Conservation (phyloP, 192 early-diverging fungal species). For the Gryganskiella cystojenkinii region DNA sequence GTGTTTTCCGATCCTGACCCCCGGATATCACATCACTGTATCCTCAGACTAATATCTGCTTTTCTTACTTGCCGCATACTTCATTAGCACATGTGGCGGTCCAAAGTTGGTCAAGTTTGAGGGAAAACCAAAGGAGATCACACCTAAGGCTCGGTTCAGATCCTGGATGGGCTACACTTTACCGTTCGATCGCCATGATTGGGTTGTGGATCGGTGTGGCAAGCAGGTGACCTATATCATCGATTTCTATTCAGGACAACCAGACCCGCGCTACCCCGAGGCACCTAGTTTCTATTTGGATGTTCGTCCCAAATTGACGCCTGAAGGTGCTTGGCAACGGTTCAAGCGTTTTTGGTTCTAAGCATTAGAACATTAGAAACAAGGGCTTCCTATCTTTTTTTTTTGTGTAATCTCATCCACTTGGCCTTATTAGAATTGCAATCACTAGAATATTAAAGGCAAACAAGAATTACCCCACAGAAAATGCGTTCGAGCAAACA, state of each 20-base stretch:
- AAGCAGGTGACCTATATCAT: conserved; percentile 88
- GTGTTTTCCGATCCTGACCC: background rate
- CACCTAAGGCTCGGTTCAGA: conserved; percentile 75
- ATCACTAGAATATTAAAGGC: too few species aligned
- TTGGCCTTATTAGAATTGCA: too few species aligned
- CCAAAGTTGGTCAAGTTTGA: conserved; percentile 80
- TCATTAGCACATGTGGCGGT: conserved; percentile 65
- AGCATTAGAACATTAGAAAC: conserved; percentile 3
- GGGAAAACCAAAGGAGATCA: conserved; percentile 76
- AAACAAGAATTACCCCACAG: too few species aligned
- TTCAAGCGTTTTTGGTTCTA: conserved; percentile 50
- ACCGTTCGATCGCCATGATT: conserved; percentile 96
- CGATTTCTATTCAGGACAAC: conserved; percentile 88
- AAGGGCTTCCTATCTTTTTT: too few species aligned
- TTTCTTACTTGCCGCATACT: background rate
- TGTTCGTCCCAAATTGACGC: conserved; percentile 84
- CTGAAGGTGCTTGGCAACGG: conserved; percentile 66
- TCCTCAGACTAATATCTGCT: background rate
- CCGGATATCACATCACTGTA: background rate
- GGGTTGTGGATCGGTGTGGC: conserved; percentile 93
- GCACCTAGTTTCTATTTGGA: conserved; percentile 82
- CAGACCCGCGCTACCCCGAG: conserved; percentile 57
- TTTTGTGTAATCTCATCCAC: background rate
- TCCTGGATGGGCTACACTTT: conserved; percentile 79
- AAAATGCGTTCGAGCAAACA: too few species aligned